Evolutionary conservation across 2,329 filamentous ascomycete species (phyloP).

Genomic region (Pseudocercospora vitis): DNA sequence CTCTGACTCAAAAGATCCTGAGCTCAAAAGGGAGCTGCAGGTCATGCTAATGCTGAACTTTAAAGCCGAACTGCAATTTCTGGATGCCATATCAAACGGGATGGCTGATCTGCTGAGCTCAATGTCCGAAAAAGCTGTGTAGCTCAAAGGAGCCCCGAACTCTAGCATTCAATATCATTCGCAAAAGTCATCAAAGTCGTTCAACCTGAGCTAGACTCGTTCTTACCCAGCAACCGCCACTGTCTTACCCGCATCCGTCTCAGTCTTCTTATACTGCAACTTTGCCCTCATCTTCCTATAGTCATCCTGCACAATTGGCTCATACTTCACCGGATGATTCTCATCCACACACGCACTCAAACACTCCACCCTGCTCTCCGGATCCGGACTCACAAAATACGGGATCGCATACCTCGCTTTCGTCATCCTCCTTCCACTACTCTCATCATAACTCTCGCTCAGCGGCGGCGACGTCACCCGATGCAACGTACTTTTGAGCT

Average conservation of each 20-base stretch:
- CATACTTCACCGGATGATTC: constrained; percentile 42
- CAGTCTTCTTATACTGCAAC: constrained; percentile 18
- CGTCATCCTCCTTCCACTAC: constrained; percentile 38
- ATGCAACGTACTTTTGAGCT: constrained; percentile 45
- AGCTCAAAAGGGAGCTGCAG: constrained; percentile 59
- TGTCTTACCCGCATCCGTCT: not conserved
- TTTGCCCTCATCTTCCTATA: constrained; percentile 39
- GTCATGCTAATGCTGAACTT: constrained; percentile 70
- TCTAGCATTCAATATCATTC: not conserved
- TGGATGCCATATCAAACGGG: constrained; percentile 32
- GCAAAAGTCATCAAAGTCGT: not conserved
- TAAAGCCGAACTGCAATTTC: constrained; percentile 72
- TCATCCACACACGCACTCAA: constrained; percentile 33
- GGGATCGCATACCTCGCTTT: constrained; percentile 44
- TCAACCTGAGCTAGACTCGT: not conserved
- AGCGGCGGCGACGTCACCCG: constrained; percentile 40
- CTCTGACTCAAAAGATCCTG: not conserved
- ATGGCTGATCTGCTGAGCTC: constrained; percentile 28
- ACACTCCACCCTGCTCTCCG: constrained; percentile 37
- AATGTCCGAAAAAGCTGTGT: not conserved
- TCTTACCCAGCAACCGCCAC: not conserved
- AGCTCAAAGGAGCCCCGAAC: not conserved
- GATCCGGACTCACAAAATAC: constrained; percentile 44
- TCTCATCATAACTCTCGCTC: constrained; percentile 21
- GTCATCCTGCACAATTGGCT: constrained; percentile 41